phyloP scores from a whole-genome alignment of 257 asterid species.

The Solanum sparsipilum region DNA sequence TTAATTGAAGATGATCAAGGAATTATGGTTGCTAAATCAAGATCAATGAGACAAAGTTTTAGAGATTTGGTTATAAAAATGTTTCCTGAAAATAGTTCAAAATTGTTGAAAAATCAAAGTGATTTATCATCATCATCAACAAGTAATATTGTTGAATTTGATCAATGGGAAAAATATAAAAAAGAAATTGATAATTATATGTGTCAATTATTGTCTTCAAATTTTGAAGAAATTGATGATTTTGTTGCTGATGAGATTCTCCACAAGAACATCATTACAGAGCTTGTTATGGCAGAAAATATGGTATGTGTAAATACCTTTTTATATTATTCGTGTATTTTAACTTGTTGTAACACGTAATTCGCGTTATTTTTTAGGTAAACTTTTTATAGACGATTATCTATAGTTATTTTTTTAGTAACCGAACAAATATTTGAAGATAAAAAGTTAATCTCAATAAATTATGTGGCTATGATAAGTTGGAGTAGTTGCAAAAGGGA shows the following conservation, averaged over 20 bases:
- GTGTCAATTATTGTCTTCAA: slow-evolving; percentile 24
- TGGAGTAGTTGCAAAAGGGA: neutral
- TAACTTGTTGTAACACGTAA: neutral
- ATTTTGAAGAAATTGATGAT: slow-evolving; percentile 14
- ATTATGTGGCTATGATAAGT: neutral
- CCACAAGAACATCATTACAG: slow-evolving; percentile 1
- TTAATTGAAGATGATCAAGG: slow-evolving; percentile 42
- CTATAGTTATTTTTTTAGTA: neutral
- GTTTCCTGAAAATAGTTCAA: slow-evolving; percentile 17
- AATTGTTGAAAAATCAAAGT: neutral
- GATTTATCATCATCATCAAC: slow-evolving; percentile 12
- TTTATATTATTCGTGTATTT: neutral
- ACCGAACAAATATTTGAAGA: neutral
- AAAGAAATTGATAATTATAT: slow-evolving; percentile 33
- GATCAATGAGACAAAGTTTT: slow-evolving; percentile 29
- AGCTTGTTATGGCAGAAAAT: slow-evolving; percentile 16
- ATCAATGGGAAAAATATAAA: slow-evolving; percentile 33
- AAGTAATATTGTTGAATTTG: slow-evolving; percentile 6
- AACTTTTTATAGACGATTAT: neutral
- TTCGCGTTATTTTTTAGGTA: rapidly evolving
- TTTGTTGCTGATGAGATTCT: slow-evolving; percentile 6
- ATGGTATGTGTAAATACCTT: slow-evolving; percentile 14
- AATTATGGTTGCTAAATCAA: slow-evolving; percentile 25
- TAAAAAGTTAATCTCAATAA: neutral
- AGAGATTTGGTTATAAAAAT: slow-evolving; percentile 40